Evolutionary conservation across 306 rosid genomes (phyloP), one percentile per base, ranked within the genome.

Genomic region (Acmispon strigosus): DNA sequence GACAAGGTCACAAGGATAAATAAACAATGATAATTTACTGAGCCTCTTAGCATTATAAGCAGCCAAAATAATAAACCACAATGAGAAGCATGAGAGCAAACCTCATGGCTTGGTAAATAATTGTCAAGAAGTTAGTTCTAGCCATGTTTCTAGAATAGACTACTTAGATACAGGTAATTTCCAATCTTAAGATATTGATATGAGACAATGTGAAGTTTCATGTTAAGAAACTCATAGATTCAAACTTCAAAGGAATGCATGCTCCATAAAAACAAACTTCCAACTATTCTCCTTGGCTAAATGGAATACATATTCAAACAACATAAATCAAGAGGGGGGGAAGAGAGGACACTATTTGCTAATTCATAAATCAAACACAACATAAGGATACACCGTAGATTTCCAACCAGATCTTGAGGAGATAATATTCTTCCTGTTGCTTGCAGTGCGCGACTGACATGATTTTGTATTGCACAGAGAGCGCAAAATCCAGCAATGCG

Each of bases 401-500:
- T 95, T 50, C 83, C 74, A 75, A 95, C 99, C 61, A 95, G 78
- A 80, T 80, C 87, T 62, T 83, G 70, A 0, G 99, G 99, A 24
- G 88, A 83, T 71, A 93, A 87, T 82, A 86, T 89, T 66, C 88
- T 82, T 78, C 95, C 97, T 13, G 90, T 83, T 53, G 96, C 80
- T 65, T 95, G 91, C 18, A 95, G 82, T 17, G 97, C 99, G 42
- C 89, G 84, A 69, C 99, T 91, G 52, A 95, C 99, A 60, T 95
- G 99, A 58, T 87, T 91, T 74, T 95, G 97, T 80, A 95, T 87
- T 32, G 99, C 99, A 70, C 99, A 95, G 13, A 95, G 82, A 57
- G 97, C 99, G 79, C 99, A 95, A 85, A 95, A 95, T 45, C 99
- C 99, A 69, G 92, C 86, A 77, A 94, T 18, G 63, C 41, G 97